Evolutionary conservation across 768 basidiomycete genomes (phyloP), one percentile per base, ranked within the genome.

Genomic region (Mrakia hoshinonis): DNA sequence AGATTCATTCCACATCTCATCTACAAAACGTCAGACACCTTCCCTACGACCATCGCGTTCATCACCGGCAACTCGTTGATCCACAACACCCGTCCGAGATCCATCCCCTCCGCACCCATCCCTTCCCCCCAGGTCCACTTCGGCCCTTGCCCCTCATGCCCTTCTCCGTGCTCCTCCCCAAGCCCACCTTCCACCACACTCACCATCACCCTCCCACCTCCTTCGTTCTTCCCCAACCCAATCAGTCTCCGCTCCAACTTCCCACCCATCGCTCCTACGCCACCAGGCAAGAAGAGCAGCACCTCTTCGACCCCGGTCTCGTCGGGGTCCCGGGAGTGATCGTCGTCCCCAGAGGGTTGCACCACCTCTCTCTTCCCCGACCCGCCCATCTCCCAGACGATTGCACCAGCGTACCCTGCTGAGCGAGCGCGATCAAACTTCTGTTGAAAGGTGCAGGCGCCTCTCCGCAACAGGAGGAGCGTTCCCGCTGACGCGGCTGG

Each of bases 361-460:
- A 69, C n/a, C n/a, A 62, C 12, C 34, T 58, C 68, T 4, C 46
- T 63, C 60, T 38, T 48, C 29, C 46, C 26, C 29, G 66, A 54
- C 6, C 26, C 29, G 10, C 20, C n/a, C 18, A 60, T 20, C 20
- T 70, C 69, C 70, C 70, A 72, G 52, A 95, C 86, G 18, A 98
- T 79, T 11, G 93, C 85, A 1, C 91, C 94, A 0, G 84, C 84
- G 5, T 92, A 91, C 1, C 86, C 88, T 0, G 87, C 89, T 11
- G 82, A 80, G 22, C 84, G 83, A 5, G 92, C 93, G 55, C 83
- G 74, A 15, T 86, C 63, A 20, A 94, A 82, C 80, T 99, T 99
- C 74, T 90, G 85, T 18, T 91, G 79, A 80, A 98, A 97, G 11
- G 92, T 88, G 79, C 95, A 98, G 5, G 83, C 85, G 6, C 95